These are phyloP conservation scores for Madurella fahalii DNA, from an alignment of 2,329 filamentous ascomycete genomes.

Conservation along the genomic window DNA sequence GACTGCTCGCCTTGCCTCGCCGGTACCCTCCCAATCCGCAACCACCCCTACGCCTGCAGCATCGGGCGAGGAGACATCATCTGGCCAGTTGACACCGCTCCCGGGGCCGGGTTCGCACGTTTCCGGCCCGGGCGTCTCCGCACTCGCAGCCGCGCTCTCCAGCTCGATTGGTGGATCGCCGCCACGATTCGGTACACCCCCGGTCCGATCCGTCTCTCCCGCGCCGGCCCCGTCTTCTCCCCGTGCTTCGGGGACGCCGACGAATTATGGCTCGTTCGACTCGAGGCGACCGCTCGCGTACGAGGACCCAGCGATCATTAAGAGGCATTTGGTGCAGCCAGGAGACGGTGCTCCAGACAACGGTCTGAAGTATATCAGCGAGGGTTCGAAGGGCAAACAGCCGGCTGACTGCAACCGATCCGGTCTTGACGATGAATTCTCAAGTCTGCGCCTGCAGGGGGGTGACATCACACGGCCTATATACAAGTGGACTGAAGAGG, in stretches of 20 bases:
- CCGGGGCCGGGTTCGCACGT: constrained; percentile 60
- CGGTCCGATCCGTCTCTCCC: constrained; percentile 57
- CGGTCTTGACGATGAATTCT: constrained; percentile 63
- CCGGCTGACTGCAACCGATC: constrained; percentile 36
- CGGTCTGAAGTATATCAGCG: constrained; percentile 34
- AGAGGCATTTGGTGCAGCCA: constrained; percentile 78
- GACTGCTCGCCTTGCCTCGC: constrained; percentile 59
- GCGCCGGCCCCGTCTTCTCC: constrained; percentile 42
- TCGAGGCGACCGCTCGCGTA: constrained; percentile 60
- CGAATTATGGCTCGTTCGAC: constrained; percentile 84
- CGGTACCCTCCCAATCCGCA: constrained; percentile 42
- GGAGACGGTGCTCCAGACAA: constrained; percentile 48
- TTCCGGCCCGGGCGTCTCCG: constrained; percentile 78
- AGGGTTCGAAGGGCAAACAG: constrained; percentile 52
- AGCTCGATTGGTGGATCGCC: constrained; percentile 68
- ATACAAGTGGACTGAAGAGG: constrained; percentile 93
- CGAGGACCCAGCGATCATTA: constrained; percentile 89
- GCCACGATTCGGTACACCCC: constrained; percentile 64
- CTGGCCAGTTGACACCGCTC: constrained; percentile 57
- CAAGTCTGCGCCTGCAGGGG: constrained; percentile 85
- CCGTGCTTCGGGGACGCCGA: constrained; percentile 52
- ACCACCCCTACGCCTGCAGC: constrained; percentile 30
- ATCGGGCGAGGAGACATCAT: constrained; percentile 39
- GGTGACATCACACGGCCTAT: constrained; percentile 93
- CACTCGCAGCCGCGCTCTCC: constrained; percentile 81